These are phyloP conservation scores for Rhodotorula babjevae DNA, from an alignment of 768 basidiomycete species.

Conservation along the genomic window DNA sequence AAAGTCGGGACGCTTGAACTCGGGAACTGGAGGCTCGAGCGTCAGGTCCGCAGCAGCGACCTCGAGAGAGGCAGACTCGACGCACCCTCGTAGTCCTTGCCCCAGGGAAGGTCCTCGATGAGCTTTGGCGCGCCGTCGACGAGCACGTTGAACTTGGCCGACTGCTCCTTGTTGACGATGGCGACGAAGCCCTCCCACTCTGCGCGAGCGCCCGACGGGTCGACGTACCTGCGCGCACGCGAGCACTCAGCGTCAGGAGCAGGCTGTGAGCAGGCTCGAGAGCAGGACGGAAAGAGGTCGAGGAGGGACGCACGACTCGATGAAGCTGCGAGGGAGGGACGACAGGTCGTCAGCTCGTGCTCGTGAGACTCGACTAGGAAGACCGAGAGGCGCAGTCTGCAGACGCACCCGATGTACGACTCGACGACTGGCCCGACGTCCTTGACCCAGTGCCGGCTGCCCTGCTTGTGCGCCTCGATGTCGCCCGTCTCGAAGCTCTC, in stretches of 20 bases:
- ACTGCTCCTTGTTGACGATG: constrained; percentile 63
- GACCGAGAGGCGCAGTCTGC: too few relatives aligned
- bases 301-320: constrained; percentile 1
- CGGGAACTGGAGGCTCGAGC: constrained; percentile 47
- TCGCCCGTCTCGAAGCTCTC: constrained; percentile 75
- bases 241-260: not conserved
- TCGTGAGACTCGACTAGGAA: too few relatives aligned
- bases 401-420: constrained; percentile 42
- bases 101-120: constrained; percentile 80
- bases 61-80: not conserved
- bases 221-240: constrained; percentile 55
- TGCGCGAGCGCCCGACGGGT: constrained; percentile 83
- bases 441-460: constrained; percentile 74
- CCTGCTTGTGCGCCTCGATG: constrained; percentile 72
- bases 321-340: not conserved
- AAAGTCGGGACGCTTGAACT: constrained; percentile 82
- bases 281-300: constrained; percentile 61
- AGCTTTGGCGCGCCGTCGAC: constrained; percentile 71
- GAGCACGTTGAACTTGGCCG: constrained; percentile 71
- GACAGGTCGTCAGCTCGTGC: too few relatives aligned
- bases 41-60: constrained; percentile 12
- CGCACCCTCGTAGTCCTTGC: constrained; percentile 44
- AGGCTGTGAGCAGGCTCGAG: too few relatives aligned
- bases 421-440: constrained; percentile 83
- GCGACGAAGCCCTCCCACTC: constrained; percentile 71